Percentiles rank a stretch among this genome's conserved stretches.
Conservation (phyloP, 1,284 basidiomycete genomes). For the Ceratobasidium sp. region DNA sequence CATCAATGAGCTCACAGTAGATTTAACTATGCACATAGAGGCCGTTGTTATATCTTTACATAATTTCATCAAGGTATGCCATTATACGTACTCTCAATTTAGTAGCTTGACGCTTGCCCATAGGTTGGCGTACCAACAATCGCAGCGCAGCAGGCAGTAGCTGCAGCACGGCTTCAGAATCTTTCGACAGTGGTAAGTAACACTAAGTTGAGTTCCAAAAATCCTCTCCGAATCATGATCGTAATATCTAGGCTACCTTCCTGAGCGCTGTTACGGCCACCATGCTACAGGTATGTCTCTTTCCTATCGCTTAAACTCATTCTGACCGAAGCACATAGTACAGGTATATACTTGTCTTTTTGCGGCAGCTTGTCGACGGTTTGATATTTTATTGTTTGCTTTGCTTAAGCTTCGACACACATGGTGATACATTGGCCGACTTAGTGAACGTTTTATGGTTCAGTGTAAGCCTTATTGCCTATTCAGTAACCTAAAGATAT, state of each 20-base stretch:
- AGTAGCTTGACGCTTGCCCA: too few relatives aligned
- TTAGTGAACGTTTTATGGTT: constrained; percentile 81
- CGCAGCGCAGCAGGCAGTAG: constrained; percentile 79
- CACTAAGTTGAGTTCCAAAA: background rate
- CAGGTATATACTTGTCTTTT: too few relatives aligned
- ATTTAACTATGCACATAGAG: constrained; percentile 78
- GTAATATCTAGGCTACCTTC: constrained; percentile 68
- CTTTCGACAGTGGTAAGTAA: constrained; percentile 69
- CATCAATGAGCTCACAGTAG: constrained; percentile 75
- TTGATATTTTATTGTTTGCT: background rate
- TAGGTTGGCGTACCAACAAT: constrained; percentile 76
- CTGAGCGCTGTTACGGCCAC: constrained; percentile 77
- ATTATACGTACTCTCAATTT: background rate
- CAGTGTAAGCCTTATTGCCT: constrained; percentile 56
- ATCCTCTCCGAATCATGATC: background rate
- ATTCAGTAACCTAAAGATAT: too few relatives aligned
- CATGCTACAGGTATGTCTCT: constrained; percentile 47
- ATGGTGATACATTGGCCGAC: constrained; percentile 47
- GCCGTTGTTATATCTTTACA: constrained; percentile 72
- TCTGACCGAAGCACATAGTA: too few relatives aligned
- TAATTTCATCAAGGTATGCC: constrained; percentile 75
- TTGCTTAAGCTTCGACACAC: background rate
- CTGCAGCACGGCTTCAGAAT: constrained; percentile 75
- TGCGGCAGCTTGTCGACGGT: background rate
- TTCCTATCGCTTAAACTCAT: background rate